A percentile compares a stretch with the other conserved stretches of the same genome.
Evolutionary conservation across 2,329 filamentous ascomycete species (phyloP).

Genomic region (Cordyceps cicadae): DNA sequence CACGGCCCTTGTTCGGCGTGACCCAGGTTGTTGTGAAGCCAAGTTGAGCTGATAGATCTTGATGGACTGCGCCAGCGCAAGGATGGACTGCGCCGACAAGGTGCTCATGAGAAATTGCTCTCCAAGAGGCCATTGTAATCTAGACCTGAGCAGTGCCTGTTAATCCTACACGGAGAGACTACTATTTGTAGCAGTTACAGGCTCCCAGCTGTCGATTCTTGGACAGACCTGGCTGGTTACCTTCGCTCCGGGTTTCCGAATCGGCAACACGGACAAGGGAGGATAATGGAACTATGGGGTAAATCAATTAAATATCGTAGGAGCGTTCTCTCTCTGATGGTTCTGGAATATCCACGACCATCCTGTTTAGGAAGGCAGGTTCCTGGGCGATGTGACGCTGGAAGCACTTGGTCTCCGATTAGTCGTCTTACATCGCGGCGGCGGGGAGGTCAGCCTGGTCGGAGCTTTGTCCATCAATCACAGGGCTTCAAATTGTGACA

Average conservation of each 20-base stretch:
- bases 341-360: background rate
- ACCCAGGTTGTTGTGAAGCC: background rate
- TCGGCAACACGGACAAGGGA: background rate
- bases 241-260: too few relatives aligned
- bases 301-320: background rate
- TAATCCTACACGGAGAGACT: too few relatives aligned
- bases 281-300: background rate
- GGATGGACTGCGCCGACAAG: too few relatives aligned
- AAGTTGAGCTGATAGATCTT: background rate
- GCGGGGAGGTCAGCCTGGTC: background rate
- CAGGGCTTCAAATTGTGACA: background rate
- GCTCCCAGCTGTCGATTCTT: too few relatives aligned
- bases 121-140: too few relatives aligned
- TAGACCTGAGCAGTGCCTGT: too few relatives aligned
- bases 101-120: too few relatives aligned
- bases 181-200: too few relatives aligned
- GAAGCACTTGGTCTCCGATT: background rate
- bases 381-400: background rate
- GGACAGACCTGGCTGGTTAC: too few relatives aligned
- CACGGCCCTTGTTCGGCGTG: background rate
- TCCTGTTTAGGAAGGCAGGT: background rate
- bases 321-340: background rate
- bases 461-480: conserved; percentile 8
- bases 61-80: too few relatives aligned
- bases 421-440: background rate